These are phyloP conservation scores for Pezicula rhizophila DNA, from an alignment of 2,329 filamentous ascomycete species.

Conservation along the genomic window DNA sequence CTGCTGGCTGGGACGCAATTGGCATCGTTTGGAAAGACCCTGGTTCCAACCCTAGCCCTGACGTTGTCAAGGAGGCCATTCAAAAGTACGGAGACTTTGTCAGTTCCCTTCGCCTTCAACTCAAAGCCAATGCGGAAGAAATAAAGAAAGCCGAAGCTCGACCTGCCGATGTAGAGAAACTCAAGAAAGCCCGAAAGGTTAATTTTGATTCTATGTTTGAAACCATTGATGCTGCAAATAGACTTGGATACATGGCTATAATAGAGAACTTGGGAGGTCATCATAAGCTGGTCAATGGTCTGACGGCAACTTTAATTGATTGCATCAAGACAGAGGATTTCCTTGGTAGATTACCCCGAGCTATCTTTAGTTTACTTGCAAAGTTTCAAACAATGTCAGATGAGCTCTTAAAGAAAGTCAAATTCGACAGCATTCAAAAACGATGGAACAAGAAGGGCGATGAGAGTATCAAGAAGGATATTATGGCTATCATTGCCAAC, in stretches of 20 bases:
- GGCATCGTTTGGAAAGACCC: constrained; percentile 43
- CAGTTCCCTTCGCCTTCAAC: constrained; percentile 21
- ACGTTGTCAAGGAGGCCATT: constrained; percentile 23
- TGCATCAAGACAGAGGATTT: constrained; percentile 48
- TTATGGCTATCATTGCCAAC: constrained; percentile 47
- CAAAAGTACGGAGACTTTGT: constrained; percentile 26
- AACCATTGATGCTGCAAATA: constrained; percentile 47
- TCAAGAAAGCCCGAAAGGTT: constrained; percentile 36
- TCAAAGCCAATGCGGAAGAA: constrained; percentile 22
- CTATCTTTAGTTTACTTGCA: constrained; percentile 54
- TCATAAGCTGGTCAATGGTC: constrained; percentile 47
- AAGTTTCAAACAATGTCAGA: constrained; percentile 53
- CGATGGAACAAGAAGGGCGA: constrained; percentile 59
- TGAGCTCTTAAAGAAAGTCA: constrained; percentile 53
- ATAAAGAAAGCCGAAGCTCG: constrained; percentile 19
- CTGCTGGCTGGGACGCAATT: constrained; percentile 47
- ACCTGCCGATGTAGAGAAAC: constrained; percentile 26
- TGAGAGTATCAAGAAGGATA: constrained; percentile 54
- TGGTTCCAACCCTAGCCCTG: constrained; percentile 20
- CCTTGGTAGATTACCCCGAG: constrained; percentile 46
- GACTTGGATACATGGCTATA: constrained; percentile 48
- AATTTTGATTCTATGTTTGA: constrained; percentile 44
- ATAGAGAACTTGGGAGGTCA: constrained; percentile 53
- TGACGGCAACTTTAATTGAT: constrained; percentile 48
- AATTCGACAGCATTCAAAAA: constrained; percentile 59